Conservation (phyloP, 345 rosid genomes). For the Durio zibethinus region DNA sequence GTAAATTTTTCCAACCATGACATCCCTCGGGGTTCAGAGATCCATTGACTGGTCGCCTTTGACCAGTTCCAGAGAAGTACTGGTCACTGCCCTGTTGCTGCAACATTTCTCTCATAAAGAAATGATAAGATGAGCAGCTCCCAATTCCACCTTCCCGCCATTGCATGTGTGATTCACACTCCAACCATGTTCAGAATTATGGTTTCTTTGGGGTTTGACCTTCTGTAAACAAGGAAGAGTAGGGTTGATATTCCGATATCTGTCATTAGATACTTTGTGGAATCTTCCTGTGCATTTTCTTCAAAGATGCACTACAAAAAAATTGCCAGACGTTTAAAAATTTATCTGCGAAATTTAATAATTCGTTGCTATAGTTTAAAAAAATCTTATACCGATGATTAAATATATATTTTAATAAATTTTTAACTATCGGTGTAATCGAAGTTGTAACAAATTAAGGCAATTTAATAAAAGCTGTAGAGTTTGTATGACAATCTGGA, state of each 20-base stretch:
- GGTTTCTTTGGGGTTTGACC: not conserved
- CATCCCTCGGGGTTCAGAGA: slow-evolving; percentile 25
- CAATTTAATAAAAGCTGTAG: not conserved
- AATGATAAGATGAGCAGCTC: too few relatives aligned
- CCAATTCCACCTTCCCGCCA: not conserved
- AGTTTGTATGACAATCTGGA: not conserved
- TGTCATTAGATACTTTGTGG: not conserved
- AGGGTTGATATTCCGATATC: not conserved
- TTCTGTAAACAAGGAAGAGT: not conserved
- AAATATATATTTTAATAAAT: too few relatives aligned
- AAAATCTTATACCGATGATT: too few relatives aligned
- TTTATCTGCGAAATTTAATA: too few relatives aligned
- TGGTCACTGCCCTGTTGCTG: slow-evolving; percentile 16
- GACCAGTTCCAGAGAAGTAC: slow-evolving; percentile 37
- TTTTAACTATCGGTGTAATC: too few relatives aligned
- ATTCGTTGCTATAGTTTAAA: too few relatives aligned
- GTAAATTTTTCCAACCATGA: slow-evolving; percentile 15
- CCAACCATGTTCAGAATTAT: not conserved
- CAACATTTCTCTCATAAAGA: slow-evolving; percentile 18
- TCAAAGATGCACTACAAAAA: not conserved
- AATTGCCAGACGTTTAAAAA: too few relatives aligned
- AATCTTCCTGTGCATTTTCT: not conserved
- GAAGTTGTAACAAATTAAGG: not conserved
- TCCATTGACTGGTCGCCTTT: slow-evolving; percentile 55
- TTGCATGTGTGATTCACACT: slow-evolving; percentile 4